Evolutionary conservation across 176 grass and related monocot species (phyloP).

Genomic region (Secale cereale): DNA sequence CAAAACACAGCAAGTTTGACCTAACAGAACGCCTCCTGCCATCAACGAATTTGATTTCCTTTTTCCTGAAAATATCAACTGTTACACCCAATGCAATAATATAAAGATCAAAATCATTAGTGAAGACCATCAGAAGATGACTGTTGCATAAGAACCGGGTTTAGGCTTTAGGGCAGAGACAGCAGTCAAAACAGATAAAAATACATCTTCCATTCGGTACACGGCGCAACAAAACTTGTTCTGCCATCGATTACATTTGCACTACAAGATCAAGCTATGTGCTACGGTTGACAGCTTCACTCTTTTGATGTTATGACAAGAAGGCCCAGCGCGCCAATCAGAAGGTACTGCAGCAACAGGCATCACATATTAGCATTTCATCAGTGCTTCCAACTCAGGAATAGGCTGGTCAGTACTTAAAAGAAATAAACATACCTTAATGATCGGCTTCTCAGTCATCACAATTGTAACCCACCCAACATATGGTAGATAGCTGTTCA

Average conservation of each 20-base stretch:
- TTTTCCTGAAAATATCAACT: not conserved
- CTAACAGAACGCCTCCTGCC: not conserved
- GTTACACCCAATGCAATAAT: not conserved
- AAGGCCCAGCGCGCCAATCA: slow-evolving; percentile 57
- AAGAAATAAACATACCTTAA: slow-evolving; percentile 50
- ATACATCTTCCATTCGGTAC: slow-evolving; percentile 2
- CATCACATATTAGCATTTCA: slow-evolving; percentile 6
- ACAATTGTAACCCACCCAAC: slow-evolving; percentile 81
- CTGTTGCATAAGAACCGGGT: not conserved
- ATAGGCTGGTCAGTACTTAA: not conserved
- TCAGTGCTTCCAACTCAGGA: not conserved
- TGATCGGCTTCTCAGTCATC: slow-evolving; percentile 79
- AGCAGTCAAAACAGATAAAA: not conserved
- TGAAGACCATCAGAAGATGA: not conserved
- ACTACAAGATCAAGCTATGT: not conserved
- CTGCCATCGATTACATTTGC: not conserved
- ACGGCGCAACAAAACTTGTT: not conserved
- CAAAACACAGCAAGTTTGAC: not conserved
- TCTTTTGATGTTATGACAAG: slow-evolving; percentile 77
- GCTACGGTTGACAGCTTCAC: slow-evolving; percentile 5
- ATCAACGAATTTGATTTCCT: not conserved
- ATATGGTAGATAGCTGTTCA: slow-evolving; percentile 67
- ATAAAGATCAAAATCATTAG: not conserved
- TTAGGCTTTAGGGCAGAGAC: not conserved
- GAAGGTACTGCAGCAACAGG: slow-evolving; percentile 57